Percentiles rank a stretch among this genome's conserved stretches.
phyloP scores from a whole-genome alignment of 139 green algal species.

The Micractinium sp. region DNA sequence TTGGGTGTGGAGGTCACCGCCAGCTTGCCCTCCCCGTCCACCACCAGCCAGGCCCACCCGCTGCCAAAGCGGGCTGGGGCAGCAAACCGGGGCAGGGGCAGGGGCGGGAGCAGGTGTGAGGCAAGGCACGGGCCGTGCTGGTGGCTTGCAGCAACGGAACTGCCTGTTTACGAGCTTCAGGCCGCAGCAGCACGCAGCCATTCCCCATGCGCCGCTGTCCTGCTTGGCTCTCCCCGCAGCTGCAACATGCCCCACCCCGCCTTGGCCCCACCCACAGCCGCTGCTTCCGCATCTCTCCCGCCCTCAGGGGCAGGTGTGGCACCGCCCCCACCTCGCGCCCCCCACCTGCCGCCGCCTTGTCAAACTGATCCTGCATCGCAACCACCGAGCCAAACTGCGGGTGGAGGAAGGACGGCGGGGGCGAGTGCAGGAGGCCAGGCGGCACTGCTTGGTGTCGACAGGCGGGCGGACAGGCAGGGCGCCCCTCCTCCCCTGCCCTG shows the following conservation, averaged over 20 bases:
- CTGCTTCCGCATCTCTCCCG: background rate
- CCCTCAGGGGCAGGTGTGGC: background rate
- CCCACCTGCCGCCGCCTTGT: constrained; percentile 55
- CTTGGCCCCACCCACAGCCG: too few species aligned
- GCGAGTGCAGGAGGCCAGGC: background rate
- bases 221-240: background rate
- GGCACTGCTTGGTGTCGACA: constrained; percentile 37
- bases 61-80: constrained; percentile 91
- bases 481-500: too few species aligned
- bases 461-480: too few species aligned
- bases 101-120: background rate
- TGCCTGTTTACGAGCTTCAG: too few species aligned
- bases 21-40: constrained; percentile 80
- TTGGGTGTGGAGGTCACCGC: constrained; percentile 93
- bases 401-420: background rate
- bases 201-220: too few species aligned
- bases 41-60: constrained; percentile 93
- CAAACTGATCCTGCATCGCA: constrained; percentile 88
- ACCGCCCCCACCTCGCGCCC: too few species aligned
- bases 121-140: too few species aligned
- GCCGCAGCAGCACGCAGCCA: too few species aligned
- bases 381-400: constrained; percentile 85
- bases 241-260: background rate
- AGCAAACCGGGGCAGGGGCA: background rate
- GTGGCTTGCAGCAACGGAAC: too few species aligned